Conservation (phyloP, 2,329 filamentous ascomycete species). For the Neoscytalidium dimidiatum region DNA sequence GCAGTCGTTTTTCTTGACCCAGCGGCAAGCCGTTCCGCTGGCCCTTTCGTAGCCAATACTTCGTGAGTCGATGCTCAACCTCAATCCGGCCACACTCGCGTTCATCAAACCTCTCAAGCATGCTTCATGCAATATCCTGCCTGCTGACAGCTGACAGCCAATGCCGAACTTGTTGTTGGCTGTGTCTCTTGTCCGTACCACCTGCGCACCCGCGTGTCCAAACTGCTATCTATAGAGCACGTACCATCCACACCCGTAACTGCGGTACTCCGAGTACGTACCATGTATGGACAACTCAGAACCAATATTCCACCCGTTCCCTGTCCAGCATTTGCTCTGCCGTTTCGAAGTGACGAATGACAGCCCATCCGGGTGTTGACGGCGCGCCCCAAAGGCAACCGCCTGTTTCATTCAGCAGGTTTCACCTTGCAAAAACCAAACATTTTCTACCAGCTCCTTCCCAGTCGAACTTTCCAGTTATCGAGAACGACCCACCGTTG, state of each 20-base stretch:
- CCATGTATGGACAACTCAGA: background rate
- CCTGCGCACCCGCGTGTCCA: constrained; percentile 2
- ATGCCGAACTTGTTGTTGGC: background rate
- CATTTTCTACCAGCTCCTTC: background rate
- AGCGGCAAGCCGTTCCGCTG: constrained; percentile 19
- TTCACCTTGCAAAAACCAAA: background rate
- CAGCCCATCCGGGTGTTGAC: background rate
- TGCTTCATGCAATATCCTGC: background rate
- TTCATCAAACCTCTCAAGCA: constrained; percentile 1
- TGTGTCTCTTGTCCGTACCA: constrained; percentile 12
- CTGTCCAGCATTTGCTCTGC: background rate
- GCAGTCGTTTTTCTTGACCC: constrained; percentile 11
- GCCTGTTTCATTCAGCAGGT: background rate
- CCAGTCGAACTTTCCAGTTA: background rate
- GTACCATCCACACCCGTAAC: background rate
- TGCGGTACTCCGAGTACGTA: background rate
- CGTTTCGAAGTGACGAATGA: background rate
- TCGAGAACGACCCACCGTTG: background rate
- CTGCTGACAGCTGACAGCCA: background rate
- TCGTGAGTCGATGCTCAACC: constrained; percentile 2
- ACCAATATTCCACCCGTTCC: background rate
- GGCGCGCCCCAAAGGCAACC: background rate
- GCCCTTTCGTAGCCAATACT: constrained; percentile 16
- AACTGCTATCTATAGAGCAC: background rate
- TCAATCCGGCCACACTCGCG: background rate